Conservation (phyloP, 345 rosid species). For the Pistacia integerrima region DNA sequence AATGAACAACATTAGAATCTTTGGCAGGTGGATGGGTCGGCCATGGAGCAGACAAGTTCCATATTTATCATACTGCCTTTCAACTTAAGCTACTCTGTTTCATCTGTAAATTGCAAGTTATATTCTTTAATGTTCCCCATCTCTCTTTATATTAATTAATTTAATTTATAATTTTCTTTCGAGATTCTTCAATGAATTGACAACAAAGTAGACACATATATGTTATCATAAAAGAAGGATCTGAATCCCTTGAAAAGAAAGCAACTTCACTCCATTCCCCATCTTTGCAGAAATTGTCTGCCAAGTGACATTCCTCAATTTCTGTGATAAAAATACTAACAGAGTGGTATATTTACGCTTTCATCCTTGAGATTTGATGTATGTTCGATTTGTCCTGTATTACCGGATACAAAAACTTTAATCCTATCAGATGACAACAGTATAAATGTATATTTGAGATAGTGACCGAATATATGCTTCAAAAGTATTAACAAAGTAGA, state of each 20-base stretch:
- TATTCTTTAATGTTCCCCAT: not conserved
- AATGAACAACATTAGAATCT: not conserved
- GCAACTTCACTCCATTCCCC: not conserved
- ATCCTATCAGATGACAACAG: too few relatives aligned
- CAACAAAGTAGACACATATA: slow-evolving; percentile 11
- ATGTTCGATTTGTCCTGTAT: too few relatives aligned
- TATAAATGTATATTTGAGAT: too few relatives aligned
- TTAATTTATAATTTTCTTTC: not conserved
- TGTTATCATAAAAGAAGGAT: not conserved
- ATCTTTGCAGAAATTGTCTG: not conserved
- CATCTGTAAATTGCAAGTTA: not conserved
- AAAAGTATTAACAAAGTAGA: too few relatives aligned
- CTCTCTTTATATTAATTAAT: not conserved
- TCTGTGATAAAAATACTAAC: not conserved
- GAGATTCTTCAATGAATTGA: not conserved
- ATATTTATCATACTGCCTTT: not conserved
- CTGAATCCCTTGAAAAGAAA: slow-evolving; percentile 2
- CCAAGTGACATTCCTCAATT: not conserved
- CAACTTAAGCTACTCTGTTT: not conserved
- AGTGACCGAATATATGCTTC: too few relatives aligned
- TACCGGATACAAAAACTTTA: too few relatives aligned
- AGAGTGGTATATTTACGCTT: too few relatives aligned
- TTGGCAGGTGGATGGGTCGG: slow-evolving; percentile 20
- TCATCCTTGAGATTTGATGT: too few relatives aligned
- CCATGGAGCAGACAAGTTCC: slow-evolving; percentile 26